phyloP scores from a whole-genome alignment of 306 rosid genomes.

The Cucurbita ficifolia region DNA sequence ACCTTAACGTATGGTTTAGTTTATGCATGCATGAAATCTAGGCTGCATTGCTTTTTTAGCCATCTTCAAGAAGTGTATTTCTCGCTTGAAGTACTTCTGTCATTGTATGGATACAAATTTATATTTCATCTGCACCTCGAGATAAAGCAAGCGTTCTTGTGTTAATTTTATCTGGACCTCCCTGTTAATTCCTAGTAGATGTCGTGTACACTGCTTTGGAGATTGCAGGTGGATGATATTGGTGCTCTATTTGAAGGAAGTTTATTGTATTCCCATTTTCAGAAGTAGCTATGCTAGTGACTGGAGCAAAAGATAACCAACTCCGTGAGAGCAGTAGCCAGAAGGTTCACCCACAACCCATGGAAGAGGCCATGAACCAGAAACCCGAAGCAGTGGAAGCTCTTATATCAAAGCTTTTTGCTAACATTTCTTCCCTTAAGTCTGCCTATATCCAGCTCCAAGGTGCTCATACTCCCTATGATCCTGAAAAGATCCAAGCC shows the following conservation, averaged over 20 bases:
- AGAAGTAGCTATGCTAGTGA: constrained; percentile 88
- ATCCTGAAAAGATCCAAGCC: constrained; percentile 86
- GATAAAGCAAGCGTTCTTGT: neutral
- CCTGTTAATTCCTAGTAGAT: constrained; percentile 14
- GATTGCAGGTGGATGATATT: constrained; percentile 34
- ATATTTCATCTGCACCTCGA: neutral
- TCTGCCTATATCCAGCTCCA: constrained; percentile 94
- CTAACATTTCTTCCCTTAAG: constrained; percentile 77
- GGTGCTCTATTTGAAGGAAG: constrained; percentile 33
- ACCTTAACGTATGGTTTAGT: neutral
- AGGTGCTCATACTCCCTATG: constrained; percentile 96
- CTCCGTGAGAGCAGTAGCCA: constrained; percentile 84
- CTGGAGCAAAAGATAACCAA: constrained; percentile 79
- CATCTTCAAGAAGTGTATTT: neutral
- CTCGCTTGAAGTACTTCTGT: neutral
- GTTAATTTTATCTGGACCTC: neutral
- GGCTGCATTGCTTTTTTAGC: neutral
- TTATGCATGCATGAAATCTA: neutral
- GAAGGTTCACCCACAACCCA: constrained; percentile 98
- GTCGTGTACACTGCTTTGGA: constrained; percentile 18
- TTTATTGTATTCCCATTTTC: constrained; percentile 24
- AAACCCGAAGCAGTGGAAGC: constrained; percentile 87
- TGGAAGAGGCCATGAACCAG: constrained; percentile 95
- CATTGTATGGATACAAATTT: neutral
- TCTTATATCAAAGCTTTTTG: constrained; percentile 60